Evolutionary conservation across 768 basidiomycete genomes (phyloP).

Genomic region (Fibroporia radiculosa): DNA sequence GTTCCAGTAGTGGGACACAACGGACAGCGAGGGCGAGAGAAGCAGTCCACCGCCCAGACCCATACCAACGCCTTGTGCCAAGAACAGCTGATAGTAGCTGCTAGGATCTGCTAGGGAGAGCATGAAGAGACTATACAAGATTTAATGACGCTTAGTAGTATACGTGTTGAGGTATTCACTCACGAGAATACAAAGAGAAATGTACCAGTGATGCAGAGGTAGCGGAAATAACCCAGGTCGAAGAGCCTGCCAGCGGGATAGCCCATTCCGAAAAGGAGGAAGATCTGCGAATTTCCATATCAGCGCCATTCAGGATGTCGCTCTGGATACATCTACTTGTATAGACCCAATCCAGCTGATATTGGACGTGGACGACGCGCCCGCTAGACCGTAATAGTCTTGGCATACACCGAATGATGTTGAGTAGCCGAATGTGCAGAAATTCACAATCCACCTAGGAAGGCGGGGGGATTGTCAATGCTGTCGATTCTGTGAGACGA

Average conservation of each 20-base stretch:
- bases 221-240: conserved; percentile 39
- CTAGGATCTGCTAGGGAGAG: conserved; percentile 33
- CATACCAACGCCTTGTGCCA: conserved; percentile 45
- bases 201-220: conserved; percentile 19
- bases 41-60: conserved; percentile 39
- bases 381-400: conserved; percentile 8
- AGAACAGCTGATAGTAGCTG: conserved; percentile 40
- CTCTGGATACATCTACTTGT: conserved; percentile 14
- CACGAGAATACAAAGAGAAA: conserved; percentile 18
- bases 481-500: not conserved
- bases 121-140: conserved; percentile 31
- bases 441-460: not conserved
- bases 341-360: conserved; percentile 43
- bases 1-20: conserved; percentile 39
- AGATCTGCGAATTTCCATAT: conserved; percentile 7
- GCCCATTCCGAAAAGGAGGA: conserved; percentile 35
- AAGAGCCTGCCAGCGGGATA: conserved; percentile 33
- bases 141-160: not conserved
- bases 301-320: not conserved
- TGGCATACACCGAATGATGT: conserved; percentile 14
- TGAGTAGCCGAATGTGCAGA: conserved; percentile 11
- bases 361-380: not conserved
- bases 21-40: conserved; percentile 38
- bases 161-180: not conserved
- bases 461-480: not conserved